phyloP scores from a whole-genome alignment of 257 asterid species.

The Rehmannia glutinosa region DNA sequence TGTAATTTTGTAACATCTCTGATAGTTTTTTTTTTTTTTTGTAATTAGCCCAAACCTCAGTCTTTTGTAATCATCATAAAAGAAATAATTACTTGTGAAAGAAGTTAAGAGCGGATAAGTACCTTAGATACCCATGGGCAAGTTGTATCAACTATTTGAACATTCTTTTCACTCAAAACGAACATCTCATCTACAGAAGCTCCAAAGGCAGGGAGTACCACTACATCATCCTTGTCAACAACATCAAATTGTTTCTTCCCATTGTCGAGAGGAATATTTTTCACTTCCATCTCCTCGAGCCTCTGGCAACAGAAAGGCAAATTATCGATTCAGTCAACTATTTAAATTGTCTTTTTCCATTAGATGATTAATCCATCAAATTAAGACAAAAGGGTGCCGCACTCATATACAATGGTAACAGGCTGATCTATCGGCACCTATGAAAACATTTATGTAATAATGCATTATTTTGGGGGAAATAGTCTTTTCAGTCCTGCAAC shows the following conservation, averaged over 20 bases:
- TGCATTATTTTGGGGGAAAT: too few species aligned
- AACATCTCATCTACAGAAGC: constrained; percentile 94
- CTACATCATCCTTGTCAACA: constrained; percentile 80
- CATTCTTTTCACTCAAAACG: constrained; percentile 72
- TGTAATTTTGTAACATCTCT: too few species aligned
- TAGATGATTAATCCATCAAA: background rate
- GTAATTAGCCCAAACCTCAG: too few species aligned
- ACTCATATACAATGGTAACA: too few species aligned
- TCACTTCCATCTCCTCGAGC: constrained; percentile 73
- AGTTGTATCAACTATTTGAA: constrained; percentile 95
- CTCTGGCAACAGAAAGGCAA: constrained; percentile 39
- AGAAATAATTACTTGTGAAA: background rate
- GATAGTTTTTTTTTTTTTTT: too few species aligned
- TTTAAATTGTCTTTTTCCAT: constrained; percentile 5
- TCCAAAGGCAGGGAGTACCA: constrained; percentile 94
- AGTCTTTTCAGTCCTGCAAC: too few species aligned
- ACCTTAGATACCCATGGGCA: constrained; percentile 99
- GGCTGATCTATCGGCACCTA: too few species aligned
- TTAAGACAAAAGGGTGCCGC: too few species aligned
- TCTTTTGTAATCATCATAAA: too few species aligned
- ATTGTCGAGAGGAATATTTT: constrained; percentile 50
- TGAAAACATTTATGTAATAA: too few species aligned
- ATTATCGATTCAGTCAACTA: background rate
- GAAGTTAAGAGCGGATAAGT: constrained; percentile 1
- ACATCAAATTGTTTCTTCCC: constrained; percentile 70